These are phyloP conservation scores for Paracamarosporium sp. DNA, from an alignment of 2,329 filamentous ascomycete species.

Conservation along the genomic window DNA sequence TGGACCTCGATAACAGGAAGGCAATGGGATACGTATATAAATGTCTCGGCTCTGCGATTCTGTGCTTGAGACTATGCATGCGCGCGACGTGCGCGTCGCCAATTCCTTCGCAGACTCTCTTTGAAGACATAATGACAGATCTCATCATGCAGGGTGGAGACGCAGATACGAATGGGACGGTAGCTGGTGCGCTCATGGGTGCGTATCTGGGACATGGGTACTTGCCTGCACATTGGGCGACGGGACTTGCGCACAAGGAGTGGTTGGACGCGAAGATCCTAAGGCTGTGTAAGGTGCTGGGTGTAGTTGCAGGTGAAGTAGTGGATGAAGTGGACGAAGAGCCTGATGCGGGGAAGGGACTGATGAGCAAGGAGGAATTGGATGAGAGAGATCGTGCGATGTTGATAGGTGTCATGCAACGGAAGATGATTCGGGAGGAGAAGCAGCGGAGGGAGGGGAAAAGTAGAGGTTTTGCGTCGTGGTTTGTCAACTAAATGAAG, in stretches of 20 bases:
- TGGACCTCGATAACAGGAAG: constrained; percentile 54
- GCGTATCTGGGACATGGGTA: constrained; percentile 44
- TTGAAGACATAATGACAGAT: constrained; percentile 57
- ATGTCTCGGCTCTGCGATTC: constrained; percentile 57
- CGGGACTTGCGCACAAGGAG: constrained; percentile 53
- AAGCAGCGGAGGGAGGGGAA: background rate
- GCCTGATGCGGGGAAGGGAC: constrained; percentile 51
- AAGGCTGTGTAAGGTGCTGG: constrained; percentile 49
- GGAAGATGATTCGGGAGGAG: background rate
- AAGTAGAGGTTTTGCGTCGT: background rate
- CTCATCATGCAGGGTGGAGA: constrained; percentile 62
- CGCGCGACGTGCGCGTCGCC: constrained; percentile 21
- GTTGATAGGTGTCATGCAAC: background rate
- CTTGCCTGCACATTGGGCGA: constrained; percentile 58
- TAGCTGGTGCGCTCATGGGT: constrained; percentile 59
- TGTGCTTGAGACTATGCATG: constrained; percentile 55
- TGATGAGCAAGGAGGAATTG: constrained; percentile 45
- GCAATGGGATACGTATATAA: constrained; percentile 64
- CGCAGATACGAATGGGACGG: constrained; percentile 62
- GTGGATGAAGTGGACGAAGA: constrained; percentile 46
- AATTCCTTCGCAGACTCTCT: constrained; percentile 28
- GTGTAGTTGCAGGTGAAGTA: constrained; percentile 44
- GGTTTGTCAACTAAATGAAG: background rate
- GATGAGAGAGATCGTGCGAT: constrained; percentile 2
- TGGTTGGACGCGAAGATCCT: constrained; percentile 57